Evolutionary conservation across 2,329 filamentous ascomycete species (phyloP), one percentile per base, ranked within the genome.

Genomic region (Fusarium redolens): DNA sequence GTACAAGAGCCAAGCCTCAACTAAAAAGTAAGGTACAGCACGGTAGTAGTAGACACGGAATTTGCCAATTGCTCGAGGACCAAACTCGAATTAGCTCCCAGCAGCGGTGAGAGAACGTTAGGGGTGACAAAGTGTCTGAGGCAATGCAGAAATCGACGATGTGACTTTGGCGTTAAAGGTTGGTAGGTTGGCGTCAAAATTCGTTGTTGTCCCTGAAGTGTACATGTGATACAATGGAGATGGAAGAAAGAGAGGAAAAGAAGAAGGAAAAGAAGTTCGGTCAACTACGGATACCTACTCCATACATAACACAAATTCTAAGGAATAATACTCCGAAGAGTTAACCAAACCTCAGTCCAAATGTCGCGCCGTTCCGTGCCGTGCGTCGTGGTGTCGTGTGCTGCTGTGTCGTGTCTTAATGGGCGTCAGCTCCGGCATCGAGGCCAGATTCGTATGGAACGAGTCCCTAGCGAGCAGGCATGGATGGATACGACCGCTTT

Each of bases 271-370:
- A 69, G 37, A 59, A 52, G 28, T 18, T 40, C 35, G 45, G 61
- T 55, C 35, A 61, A 38, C 47, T 50, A 71, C 30, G 38, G 43
- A 44, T 65, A 38, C 40, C 59, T 57, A 37, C 37, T 30, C 64
- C 64, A 55, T 68, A 55, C 63, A 68, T 57, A 67, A 64, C 17
- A 67, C 47, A 63, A 43, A 56, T 51, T 65, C 57, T 56, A 70
- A 55, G 48, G 55, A 56, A 48, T 50, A 60, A 64, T 70, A 48
- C 30, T 50, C 31, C 55, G 55, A 47, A 50, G 31, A 35, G 22
- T 50, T n/a, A 14, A 58, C 38, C 56, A 58, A 55, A 50, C 58
- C 31, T 44, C 50, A 69, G 58, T 45, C 50, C 65, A 69, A 54
- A 60, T 52, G 41, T 48, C 66, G 43, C 59, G 51, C 45, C 58